Evolutionary conservation across 139 green algal species (phyloP), one percentile per base, ranked within the genome.

Genomic region (Monoraphidium neglectum): DNA sequence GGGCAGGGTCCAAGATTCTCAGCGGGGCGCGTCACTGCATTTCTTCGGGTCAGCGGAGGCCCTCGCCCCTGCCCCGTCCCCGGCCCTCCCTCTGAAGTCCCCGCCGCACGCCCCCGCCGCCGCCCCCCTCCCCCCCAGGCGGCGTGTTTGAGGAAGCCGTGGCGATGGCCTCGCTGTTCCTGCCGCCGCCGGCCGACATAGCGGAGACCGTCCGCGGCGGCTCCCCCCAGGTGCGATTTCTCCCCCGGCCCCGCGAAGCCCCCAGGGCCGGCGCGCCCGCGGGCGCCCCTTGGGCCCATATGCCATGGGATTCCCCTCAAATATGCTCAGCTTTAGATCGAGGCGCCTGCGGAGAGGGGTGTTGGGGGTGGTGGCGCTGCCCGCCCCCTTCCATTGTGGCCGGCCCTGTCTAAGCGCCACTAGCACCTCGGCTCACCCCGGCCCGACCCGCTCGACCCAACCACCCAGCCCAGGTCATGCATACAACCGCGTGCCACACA

Each of bases 111-210:
- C 8, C 8, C 43, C 43, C 12, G 43, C 43, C 43, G 43, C 8
- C 43, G 12, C 43, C 43, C 43, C 43, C 21, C 33, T n/a, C 64
- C 3, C 16, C 30, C 43, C 6, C 74, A 81, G 75, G 80, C 46
- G 88, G 88, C 1, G 81, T 92, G 46, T 91, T 93, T 75, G 86
- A 93, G 76, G 88, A 91, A 70, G 88, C 84, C 18, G 80, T 93
- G 6, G 77, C 82, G 12, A 80, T 82, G 0, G 82, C 88, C 0
- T 75, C 78, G 3, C 33, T 88, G 15, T 79, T 91, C 36, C 71
- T 91, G 59, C 16, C 76, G 24, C 18, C 33, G 0, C 71, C 68
- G 1, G 36, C 36, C 28, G 30, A 66, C 15, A 76, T 89, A 21
- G 75, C 78, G 0, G 66, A 79, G 54, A 86, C 82, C n/a, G 77